These are phyloP conservation scores for Nakataea oryzae DNA, from an alignment of 2,329 filamentous ascomycete species.

Conservation along the genomic window DNA sequence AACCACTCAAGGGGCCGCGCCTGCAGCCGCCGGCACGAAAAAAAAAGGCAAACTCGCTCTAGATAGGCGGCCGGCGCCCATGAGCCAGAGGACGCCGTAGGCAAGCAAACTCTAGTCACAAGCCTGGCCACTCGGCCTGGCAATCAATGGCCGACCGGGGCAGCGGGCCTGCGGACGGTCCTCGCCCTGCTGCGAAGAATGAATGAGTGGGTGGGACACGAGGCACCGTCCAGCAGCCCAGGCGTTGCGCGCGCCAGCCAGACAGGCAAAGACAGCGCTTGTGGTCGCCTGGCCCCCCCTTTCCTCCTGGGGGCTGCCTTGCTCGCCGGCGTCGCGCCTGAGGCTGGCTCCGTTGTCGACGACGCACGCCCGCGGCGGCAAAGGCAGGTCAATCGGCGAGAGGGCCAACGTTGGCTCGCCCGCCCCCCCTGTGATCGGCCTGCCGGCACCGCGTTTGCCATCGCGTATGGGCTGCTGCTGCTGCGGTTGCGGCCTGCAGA, in stretches of 20 bases:
- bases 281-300: neutral
- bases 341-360: neutral
- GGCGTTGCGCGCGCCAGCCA: neutral
- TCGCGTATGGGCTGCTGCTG: neutral
- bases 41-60: neutral
- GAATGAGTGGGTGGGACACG: neutral
- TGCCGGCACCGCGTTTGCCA: neutral
- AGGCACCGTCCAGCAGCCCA: neutral
- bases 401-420: too few species aligned
- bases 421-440: neutral
- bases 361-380: neutral
- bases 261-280: too few species aligned
- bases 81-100: neutral
- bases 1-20: too few species aligned
- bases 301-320: neutral
- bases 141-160: neutral
- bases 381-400: neutral
- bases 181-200: neutral
- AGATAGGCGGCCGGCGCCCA: neutral
- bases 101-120: neutral
- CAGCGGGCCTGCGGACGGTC: neutral
- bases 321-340: neutral
- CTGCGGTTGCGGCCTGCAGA: neutral
- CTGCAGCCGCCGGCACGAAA: neutral
- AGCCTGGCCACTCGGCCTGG: too few species aligned